phyloP scores from a whole-genome alignment of 352 stramenopile genomes.

The Halophytophthora batemanensis region DNA sequence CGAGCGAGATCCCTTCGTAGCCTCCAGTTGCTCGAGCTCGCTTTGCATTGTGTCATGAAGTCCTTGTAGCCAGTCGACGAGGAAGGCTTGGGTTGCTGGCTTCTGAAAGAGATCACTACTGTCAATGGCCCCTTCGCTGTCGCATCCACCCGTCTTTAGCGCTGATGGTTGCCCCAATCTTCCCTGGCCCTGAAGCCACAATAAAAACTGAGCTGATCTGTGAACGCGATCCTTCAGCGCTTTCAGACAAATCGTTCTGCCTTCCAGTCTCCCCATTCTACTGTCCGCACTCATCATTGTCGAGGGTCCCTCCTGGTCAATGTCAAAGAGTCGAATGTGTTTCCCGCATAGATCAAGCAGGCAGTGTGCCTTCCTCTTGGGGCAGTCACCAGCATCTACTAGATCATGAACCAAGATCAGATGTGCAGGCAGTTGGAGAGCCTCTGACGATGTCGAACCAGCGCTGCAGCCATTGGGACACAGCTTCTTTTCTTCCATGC shows the following conservation, averaged over 20 bases:
- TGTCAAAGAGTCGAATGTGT: constrained; percentile 47
- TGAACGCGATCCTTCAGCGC: constrained; percentile 14
- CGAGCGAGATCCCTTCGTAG: constrained; percentile 10
- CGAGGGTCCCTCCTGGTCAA: not conserved
- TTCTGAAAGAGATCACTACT: constrained; percentile 1
- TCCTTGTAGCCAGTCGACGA: constrained; percentile 19
- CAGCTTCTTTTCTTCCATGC: constrained; percentile 34
- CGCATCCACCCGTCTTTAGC: not conserved
- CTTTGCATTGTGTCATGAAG: constrained; percentile 6
- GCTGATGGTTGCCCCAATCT: not conserved
- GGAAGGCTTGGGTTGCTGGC: not conserved
- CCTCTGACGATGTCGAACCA: not conserved
- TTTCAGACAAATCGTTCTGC: constrained; percentile 6
- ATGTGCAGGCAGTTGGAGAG: constrained; percentile 23
- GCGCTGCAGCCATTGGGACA: constrained; percentile 34
- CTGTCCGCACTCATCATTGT: constrained; percentile 23
- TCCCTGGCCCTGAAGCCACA: not conserved
- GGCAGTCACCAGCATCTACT: constrained; percentile 47
- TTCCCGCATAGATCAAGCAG: constrained; percentile 68
- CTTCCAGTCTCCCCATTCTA: not conserved
- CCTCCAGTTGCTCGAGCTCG: constrained; percentile 1
- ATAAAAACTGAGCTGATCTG: constrained; percentile 10
- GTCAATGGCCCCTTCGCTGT: not conserved
- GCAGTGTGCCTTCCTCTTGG: constrained; percentile 33
- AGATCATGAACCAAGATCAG: constrained; percentile 42